Percentiles rank a stretch among this genome's conserved stretches.
Evolutionary conservation across 257 asterid species (phyloP).

Genomic region (Solanum piurae): DNA sequence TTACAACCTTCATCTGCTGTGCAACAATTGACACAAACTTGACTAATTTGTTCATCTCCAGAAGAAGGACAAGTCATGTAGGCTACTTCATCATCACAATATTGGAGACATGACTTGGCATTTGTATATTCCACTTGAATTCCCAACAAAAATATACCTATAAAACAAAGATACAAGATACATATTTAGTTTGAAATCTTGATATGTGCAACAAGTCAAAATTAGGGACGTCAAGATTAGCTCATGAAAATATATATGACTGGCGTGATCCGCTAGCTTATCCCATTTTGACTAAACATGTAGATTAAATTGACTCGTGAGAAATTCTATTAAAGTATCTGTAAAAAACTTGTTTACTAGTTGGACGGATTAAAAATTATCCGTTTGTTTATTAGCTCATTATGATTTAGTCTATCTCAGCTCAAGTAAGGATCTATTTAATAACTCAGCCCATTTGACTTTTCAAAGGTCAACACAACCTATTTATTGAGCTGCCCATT

Average conservation of each 20-base stretch:
- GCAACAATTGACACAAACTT: conserved; percentile 5
- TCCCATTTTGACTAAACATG: background rate
- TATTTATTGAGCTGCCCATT: background rate
- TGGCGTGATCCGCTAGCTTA: no score
- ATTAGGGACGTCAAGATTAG: no score
- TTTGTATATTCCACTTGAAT: background rate
- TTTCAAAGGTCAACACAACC: background rate
- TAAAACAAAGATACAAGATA: background rate
- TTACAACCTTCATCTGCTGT: background rate
- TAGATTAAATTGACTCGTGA: no score
- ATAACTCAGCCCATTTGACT: background rate
- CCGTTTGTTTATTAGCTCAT: no score
- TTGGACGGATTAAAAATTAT: no score
- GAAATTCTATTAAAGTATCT: no score
- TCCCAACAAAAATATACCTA: background rate
- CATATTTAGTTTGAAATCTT: no score
- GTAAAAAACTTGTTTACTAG: no score
- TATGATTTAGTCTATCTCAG: background rate
- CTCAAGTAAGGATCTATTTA: no score
- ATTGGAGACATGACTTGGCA: background rate
- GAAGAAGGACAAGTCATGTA: background rate
- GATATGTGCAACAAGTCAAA: background rate
- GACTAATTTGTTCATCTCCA: background rate
- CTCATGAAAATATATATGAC: no score
- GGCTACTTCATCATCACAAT: background rate